A percentile compares a stretch with the other conserved stretches of the same genome.
These are phyloP conservation scores for Begonia fuchsioides DNA, from an alignment of 306 rosid species.

Conservation along the genomic window DNA sequence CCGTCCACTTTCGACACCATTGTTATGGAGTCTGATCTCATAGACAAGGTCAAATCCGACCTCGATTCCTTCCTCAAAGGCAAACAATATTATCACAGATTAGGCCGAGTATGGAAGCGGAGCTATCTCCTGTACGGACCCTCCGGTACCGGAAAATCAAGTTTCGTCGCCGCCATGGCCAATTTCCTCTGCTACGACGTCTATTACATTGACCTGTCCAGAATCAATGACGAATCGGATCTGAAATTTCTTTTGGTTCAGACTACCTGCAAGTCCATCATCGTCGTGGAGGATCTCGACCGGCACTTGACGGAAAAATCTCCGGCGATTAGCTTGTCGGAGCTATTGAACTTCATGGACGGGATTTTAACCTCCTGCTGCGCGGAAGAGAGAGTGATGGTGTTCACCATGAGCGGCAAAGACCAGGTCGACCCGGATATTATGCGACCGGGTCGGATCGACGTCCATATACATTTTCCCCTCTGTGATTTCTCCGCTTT, in stretches of 20 bases:
- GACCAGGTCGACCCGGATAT: slow-evolving; percentile 47
- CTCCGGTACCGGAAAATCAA: slow-evolving; percentile 91
- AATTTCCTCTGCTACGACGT: slow-evolving; percentile 65
- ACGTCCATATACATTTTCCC: slow-evolving; percentile 83
- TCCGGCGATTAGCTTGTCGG: slow-evolving; percentile 29
- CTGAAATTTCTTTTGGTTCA: slow-evolving; percentile 34
- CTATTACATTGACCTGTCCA: slow-evolving; percentile 55
- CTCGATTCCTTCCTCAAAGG: slow-evolving; percentile 70
- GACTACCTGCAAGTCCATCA: slow-evolving; percentile 51
- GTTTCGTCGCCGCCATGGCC: slow-evolving; percentile 95
- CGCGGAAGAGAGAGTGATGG: slow-evolving; percentile 69
- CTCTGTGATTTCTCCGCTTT: slow-evolving; percentile 61
- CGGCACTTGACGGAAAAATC: slow-evolving; percentile 34
- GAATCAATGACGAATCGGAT: slow-evolving; percentile 43
- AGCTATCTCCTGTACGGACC: slow-evolving; percentile 73
- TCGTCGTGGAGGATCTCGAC: slow-evolving; percentile 70
- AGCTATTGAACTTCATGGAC: slow-evolving; percentile 69
- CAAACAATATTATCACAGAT: slow-evolving; percentile 43
- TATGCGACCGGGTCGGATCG: slow-evolving; percentile 83
- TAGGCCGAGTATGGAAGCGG: slow-evolving; percentile 87
- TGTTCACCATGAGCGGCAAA: slow-evolving; percentile 69
- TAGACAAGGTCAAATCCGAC: slow-evolving; percentile 53
- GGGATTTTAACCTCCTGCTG: slow-evolving; percentile 62
- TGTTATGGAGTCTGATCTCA: slow-evolving; percentile 70
- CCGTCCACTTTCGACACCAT: slow-evolving; percentile 80